Percentiles rank a stretch among this genome's conserved stretches.
These are phyloP conservation scores for Panicum virgatum DNA, from an alignment of 202 grass and related monocot species.

Conservation along the genomic window DNA sequence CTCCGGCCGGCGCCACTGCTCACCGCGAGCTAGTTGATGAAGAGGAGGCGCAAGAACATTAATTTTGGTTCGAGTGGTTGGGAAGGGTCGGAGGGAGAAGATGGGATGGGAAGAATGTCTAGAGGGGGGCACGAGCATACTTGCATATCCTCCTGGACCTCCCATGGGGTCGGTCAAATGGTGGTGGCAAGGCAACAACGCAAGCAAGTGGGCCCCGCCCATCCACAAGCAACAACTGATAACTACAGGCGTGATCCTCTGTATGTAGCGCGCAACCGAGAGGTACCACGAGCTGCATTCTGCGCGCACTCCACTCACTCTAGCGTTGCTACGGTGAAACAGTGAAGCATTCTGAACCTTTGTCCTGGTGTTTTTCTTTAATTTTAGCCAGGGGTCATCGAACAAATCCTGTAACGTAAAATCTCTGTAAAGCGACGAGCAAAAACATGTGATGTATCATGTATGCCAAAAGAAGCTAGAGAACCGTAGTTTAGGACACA, in stretches of 20 bases:
- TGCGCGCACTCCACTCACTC: background rate
- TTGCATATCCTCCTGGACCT: too few species aligned
- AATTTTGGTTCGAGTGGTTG: background rate
- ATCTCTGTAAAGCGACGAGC: background rate
- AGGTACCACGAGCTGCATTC: background rate
- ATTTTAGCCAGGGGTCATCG: too few species aligned
- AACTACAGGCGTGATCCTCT: constrained; percentile 22
- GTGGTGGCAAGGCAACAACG: constrained; percentile 27
- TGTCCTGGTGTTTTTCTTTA: background rate
- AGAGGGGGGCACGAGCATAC: constrained; percentile 1
- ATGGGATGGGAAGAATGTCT: background rate
- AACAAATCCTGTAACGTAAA: background rate
- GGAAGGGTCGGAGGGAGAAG: background rate
- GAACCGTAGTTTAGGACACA: background rate
- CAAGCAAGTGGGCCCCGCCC: background rate
- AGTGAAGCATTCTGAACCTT: background rate
- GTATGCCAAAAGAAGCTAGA: background rate
- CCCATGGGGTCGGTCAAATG: too few species aligned
- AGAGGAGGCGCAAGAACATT: background rate
- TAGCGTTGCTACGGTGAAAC: background rate
- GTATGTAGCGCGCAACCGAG: background rate
- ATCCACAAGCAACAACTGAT: constrained; percentile 13
- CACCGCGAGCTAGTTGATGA: background rate
- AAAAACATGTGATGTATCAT: background rate
- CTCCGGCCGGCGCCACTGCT: background rate